A percentile compares a stretch with the other conserved stretches of the same genome.
phyloP scores from a whole-genome alignment of 495 filamentous ascomycete genomes.

The Lasiosphaeriaceae sp. region DNA sequence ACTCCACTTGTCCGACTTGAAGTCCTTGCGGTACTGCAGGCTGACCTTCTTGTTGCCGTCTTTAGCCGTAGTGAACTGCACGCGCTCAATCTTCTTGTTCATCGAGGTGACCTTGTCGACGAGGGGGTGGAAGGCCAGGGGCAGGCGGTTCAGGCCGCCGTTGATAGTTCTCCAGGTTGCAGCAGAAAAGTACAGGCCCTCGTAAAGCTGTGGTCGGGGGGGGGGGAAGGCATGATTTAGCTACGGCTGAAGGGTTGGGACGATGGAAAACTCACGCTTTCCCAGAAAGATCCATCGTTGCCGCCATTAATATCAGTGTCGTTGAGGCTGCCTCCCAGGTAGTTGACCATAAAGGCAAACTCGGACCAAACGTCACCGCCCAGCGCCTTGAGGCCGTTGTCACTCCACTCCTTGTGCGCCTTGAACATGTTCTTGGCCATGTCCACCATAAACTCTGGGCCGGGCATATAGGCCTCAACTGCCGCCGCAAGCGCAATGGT shows the following conservation, averaged over 20 bases:
- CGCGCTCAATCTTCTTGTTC: slow-evolving; percentile 46
- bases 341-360: slow-evolving; percentile 56
- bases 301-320: slow-evolving; percentile 47
- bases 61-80: slow-evolving; percentile 32
- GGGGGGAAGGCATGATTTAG: no score
- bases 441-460: slow-evolving; percentile 32
- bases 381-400: slow-evolving; percentile 32
- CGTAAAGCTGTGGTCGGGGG: slow-evolving; percentile 36
- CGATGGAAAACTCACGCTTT: slow-evolving; percentile 14
- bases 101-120: slow-evolving; percentile 54
- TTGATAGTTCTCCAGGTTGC: slow-evolving; percentile 63
- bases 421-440: slow-evolving; percentile 59
- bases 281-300: slow-evolving; percentile 29
- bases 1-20: slow-evolving; percentile 36
- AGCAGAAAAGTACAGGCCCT: slow-evolving; percentile 57
- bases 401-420: slow-evolving; percentile 54
- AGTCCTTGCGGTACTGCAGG: slow-evolving; percentile 41
- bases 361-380: slow-evolving; percentile 55
- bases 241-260: background rate
- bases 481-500: slow-evolving; percentile 34
- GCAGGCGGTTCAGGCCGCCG: slow-evolving; percentile 55
- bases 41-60: slow-evolving; percentile 37
- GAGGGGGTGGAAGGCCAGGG: slow-evolving; percentile 57
- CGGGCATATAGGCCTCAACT: slow-evolving; percentile 24
- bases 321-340: slow-evolving; percentile 51